A percentile compares a stretch with the other conserved stretches of the same genome.
These are phyloP conservation scores for Liriodendron chinense DNA, from an alignment of 164 flowering plant genomes.

Conservation along the genomic window DNA sequence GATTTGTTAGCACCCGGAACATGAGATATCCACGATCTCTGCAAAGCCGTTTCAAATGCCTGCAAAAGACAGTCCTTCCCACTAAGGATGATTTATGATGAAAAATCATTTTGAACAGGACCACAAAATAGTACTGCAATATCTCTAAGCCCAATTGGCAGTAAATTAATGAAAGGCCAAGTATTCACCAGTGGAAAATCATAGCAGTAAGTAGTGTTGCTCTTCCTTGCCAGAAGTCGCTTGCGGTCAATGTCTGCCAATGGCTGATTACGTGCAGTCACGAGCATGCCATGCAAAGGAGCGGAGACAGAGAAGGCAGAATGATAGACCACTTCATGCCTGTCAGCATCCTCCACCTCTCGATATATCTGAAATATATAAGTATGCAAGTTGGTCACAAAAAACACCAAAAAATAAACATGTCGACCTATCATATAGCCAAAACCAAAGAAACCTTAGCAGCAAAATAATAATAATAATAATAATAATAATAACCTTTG, in stretches of 20 bases:
- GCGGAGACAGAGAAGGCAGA: slow-evolving; percentile 43
- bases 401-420: not conserved
- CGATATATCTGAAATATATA: slow-evolving; percentile 63
- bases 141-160: not conserved
- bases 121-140: not conserved
- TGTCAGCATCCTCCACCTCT: slow-evolving; percentile 66
- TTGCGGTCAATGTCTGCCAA: slow-evolving; percentile 72
- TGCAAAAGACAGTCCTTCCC: slow-evolving; percentile 30
- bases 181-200: slow-evolving; percentile 86
- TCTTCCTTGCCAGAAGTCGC: slow-evolving; percentile 85
- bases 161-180: not conserved
- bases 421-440: not conserved
- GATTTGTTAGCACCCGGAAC: slow-evolving; percentile 33
- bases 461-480: too few species aligned
- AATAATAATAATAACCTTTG: not conserved
- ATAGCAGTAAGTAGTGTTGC: slow-evolving; percentile 95
- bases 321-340: slow-evolving; percentile 59
- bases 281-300: slow-evolving; percentile 72
- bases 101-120: not conserved
- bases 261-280: slow-evolving; percentile 70
- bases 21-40: slow-evolving; percentile 60
- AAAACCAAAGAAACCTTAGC: not conserved
- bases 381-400: not conserved
- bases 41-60: slow-evolving; percentile 90
- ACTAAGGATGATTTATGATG: not conserved